phyloP scores from a whole-genome alignment of 768 basidiomycete species.

The Glaciozyma martinii region DNA sequence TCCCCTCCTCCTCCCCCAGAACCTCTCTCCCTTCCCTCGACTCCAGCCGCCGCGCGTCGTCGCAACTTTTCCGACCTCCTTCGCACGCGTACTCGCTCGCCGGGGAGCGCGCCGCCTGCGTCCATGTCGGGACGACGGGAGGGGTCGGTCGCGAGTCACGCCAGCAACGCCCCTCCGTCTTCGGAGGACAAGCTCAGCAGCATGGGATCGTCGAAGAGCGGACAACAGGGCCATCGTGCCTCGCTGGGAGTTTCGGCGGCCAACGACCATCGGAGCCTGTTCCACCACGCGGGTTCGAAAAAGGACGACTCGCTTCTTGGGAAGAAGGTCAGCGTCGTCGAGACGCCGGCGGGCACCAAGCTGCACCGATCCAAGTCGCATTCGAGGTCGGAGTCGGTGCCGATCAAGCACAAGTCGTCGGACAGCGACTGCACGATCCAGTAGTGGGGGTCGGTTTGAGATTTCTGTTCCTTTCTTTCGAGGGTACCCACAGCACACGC shows the following conservation, averaged over 20 bases:
- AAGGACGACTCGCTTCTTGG: not conserved
- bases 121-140: not conserved
- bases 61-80: not conserved
- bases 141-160: not conserved
- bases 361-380: not conserved
- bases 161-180: not conserved
- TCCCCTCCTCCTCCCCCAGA: not conserved
- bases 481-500: too few relatives aligned
- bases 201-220: not conserved
- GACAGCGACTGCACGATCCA: not conserved
- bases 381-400: not conserved
- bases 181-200: not conserved
- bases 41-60: not conserved
- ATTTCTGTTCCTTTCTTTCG: too few relatives aligned
- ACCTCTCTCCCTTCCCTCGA: not conserved
- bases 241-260: not conserved
- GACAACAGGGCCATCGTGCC: not conserved
- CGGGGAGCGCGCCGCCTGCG: not conserved
- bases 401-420: not conserved
- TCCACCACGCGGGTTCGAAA: not conserved
- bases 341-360: not conserved
- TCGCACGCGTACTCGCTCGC: not conserved
- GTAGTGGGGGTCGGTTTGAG: not conserved
- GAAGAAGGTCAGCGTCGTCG: too few relatives aligned
- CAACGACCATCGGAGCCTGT: not conserved